Evolutionary conservation across 2,329 filamentous ascomycete species (phyloP), one percentile per base, ranked within the genome.

Genomic region (Xenoacremonium recifei): DNA sequence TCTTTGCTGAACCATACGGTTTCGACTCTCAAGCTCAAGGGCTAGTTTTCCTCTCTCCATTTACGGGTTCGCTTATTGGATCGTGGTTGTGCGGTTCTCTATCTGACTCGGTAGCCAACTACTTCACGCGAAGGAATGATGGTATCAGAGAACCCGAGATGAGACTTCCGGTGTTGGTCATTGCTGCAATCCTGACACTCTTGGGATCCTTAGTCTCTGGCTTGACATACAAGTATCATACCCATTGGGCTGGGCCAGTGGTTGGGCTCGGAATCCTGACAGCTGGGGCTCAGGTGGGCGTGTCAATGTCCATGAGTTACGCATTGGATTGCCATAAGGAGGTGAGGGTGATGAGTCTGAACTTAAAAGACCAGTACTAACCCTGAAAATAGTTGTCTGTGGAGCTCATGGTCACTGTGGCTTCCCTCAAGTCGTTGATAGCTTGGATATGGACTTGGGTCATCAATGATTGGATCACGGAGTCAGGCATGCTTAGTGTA

Each of bases 81-180:
- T 35, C 37, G 3, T 44, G 37, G 36, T 37, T 44, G 7, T 44
- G 41, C n/a, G 41, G 41, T 12, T 40, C 41, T 13, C 15, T 44
- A 9, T 35, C 41, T 13, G 41, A 44, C 29, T 23, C 36, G 2
- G 25, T 44, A 7, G 41, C 42, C 25, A 44, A 44, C 23, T 40
- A 36, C 42, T 44, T 39, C 18, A 44, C 42, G 23, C 39, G 38
- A 21, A 39, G 35, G 15, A 44, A 44, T 16, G 27, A 40, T n/a
- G 42, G 42, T n/a, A 37, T 44, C 13, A 25, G 42, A 18, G 42
- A 44, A 18, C 42, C 42, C 10, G 42, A 44, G 16, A 44, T 44
- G 37, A 32, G 42, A 21, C 37, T 44, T 3, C 42, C 42, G 5
- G 37, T 40, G 15, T 39, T 37, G 9, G n/a, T 35, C 13, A 21